Percentiles rank a stretch among this genome's conserved stretches.
phyloP scores from a whole-genome alignment of 306 rosid genomes.

The Vigna radiata region DNA sequence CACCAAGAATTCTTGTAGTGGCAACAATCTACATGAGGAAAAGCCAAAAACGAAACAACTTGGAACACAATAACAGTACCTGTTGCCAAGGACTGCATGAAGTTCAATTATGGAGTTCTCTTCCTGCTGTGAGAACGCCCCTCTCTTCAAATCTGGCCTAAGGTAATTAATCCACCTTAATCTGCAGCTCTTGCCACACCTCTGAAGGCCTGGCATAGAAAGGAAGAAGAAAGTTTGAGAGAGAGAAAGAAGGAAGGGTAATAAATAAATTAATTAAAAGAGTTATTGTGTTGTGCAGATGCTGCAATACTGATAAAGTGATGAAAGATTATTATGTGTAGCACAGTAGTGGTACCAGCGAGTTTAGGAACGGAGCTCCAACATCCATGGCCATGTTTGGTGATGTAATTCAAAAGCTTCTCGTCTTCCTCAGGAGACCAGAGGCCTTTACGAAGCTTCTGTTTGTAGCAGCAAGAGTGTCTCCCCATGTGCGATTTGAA shows the following conservation, averaged over 20 bases:
- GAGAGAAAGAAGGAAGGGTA: not conserved
- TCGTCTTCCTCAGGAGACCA: slow-evolving; percentile 99
- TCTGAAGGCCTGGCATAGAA: slow-evolving; percentile 69
- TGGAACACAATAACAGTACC: slow-evolving; percentile 52
- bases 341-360: slow-evolving; percentile 58
- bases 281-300: not conserved
- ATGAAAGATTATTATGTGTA: not conserved
- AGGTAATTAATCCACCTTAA: slow-evolving; percentile 95
- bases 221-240: not conserved
- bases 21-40: not conserved
- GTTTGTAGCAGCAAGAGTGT: slow-evolving; percentile 96
- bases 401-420: slow-evolving; percentile 86
- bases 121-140: slow-evolving; percentile 89
- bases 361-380: slow-evolving; percentile 98
- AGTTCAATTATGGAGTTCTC: slow-evolving; percentile 84
- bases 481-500: slow-evolving; percentile 77
- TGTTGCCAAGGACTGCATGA: slow-evolving; percentile 88
- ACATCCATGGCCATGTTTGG: slow-evolving; percentile 95
- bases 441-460: slow-evolving; percentile 95
- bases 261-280: not conserved
- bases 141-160: slow-evolving; percentile 96
- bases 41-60: not conserved
- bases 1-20: not conserved
- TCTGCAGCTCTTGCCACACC: slow-evolving; percentile 97
- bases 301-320: not conserved